A percentile compares a stretch with the other conserved stretches of the same genome.
phyloP scores from a whole-genome alignment of 345 rosid genomes.

The Brassica carinata region DNA sequence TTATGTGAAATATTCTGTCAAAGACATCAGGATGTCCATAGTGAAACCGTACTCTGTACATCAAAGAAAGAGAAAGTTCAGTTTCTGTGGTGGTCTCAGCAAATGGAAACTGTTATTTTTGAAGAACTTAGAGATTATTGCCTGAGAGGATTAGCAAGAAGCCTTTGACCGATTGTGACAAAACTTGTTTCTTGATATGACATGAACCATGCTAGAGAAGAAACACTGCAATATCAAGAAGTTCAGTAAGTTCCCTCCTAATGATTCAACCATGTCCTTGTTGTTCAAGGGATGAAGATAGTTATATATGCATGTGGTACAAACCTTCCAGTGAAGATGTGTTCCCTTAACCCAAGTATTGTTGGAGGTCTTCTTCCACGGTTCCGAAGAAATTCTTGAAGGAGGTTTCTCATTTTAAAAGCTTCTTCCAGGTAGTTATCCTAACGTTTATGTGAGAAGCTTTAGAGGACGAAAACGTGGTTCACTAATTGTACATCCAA shows the following conservation, averaged over 20 bases:
- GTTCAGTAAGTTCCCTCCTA: conserved; percentile 10
- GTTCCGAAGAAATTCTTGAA: conserved; percentile 79
- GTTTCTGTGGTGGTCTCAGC: not conserved
- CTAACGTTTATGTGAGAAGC: conserved; percentile 45
- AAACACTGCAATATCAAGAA: conserved; percentile 66
- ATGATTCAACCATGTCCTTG: conserved; percentile 1
- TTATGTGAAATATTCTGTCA: conserved; percentile 88
- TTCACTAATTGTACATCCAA: conserved; percentile 11
- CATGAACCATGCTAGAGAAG: conserved; percentile 99
- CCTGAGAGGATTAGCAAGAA: conserved; percentile 96
- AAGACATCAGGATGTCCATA: conserved; percentile 98
- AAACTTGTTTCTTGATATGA: conserved; percentile 98
- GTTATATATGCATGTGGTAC: not conserved
- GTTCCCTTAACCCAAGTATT: conserved; percentile 90
- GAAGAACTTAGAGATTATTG: conserved; percentile 17
- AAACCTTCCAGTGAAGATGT: conserved; percentile 96
- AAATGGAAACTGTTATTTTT: conserved; percentile 17
- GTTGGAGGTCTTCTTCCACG: conserved; percentile 80
- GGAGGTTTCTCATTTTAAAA: conserved; percentile 93
- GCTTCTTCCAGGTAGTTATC: conserved; percentile 95
- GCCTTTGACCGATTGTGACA: conserved; percentile 94
- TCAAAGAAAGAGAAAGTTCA: conserved; percentile 15
- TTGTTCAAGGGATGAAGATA: not conserved
- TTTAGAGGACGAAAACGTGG: conserved; percentile 25
- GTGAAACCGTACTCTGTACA: conserved; percentile 86